Percentiles rank a stretch among this genome's conserved stretches.
Evolutionary conservation across 2,329 filamentous ascomycete genomes (phyloP).

Genomic region (Ilyonectria mors-panacis): DNA sequence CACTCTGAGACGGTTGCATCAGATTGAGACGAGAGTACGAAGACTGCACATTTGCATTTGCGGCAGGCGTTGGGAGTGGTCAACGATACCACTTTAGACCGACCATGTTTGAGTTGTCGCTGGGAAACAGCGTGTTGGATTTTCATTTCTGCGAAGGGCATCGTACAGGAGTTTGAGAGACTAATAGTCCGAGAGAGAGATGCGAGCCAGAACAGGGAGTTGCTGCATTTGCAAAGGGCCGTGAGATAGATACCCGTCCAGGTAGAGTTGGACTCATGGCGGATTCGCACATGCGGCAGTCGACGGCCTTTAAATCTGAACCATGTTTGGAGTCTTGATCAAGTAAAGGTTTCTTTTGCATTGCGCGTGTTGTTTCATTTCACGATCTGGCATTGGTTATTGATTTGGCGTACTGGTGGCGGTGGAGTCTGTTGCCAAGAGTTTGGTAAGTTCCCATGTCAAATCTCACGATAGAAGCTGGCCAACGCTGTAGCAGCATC

Average conservation of each 20-base stretch:
- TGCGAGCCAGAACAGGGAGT: not conserved
- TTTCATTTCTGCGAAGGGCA: slow-evolving; percentile 2
- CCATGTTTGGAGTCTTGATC: not conserved
- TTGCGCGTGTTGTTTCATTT: not conserved
- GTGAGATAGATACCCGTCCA: slow-evolving; percentile 2
- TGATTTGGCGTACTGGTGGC: not conserved
- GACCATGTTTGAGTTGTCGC: slow-evolving; percentile 21
- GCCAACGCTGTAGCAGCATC: too few species aligned
- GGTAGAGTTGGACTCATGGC: slow-evolving; percentile 4
- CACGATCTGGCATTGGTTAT: not conserved
- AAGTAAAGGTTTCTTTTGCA: not conserved
- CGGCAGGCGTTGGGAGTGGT: slow-evolving; percentile 37
- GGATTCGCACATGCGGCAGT: slow-evolving; percentile 8
- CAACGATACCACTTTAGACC: slow-evolving; percentile 36
- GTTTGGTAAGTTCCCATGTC: too few species aligned
- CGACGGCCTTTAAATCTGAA: not conserved
- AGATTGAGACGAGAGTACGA: slow-evolving; percentile 30
- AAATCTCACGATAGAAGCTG: too few species aligned
- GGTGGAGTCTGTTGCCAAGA: not conserved
- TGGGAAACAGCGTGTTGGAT: slow-evolving; percentile 12
- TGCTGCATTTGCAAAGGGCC: not conserved
- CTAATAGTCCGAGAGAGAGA: not conserved
- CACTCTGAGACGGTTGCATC: slow-evolving; percentile 15
- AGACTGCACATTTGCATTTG: slow-evolving; percentile 25
- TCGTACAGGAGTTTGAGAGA: not conserved